Evolutionary conservation across 2,329 filamentous ascomycete species (phyloP).

Genomic region (Cordyceps militaris): DNA sequence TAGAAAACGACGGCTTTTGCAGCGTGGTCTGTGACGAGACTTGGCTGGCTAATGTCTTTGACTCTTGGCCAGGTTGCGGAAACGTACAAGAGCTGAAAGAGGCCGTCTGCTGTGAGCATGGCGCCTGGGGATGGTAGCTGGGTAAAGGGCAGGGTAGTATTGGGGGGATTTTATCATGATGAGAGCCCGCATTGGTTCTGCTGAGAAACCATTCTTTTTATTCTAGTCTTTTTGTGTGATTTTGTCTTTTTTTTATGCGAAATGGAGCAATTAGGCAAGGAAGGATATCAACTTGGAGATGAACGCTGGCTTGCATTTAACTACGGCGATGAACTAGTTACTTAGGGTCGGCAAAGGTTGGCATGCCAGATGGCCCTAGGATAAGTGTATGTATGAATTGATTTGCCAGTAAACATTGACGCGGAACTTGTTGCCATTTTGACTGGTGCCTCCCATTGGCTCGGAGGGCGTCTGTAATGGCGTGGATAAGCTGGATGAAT

Average conservation of each 20-base stretch:
- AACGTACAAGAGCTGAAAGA: background rate
- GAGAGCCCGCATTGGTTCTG: background rate
- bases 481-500: background rate
- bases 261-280: background rate
- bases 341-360: background rate
- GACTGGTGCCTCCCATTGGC: background rate
- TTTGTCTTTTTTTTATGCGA: background rate
- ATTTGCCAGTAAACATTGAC: background rate
- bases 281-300: background rate
- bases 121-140: conserved; percentile 6
- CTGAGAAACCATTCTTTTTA: background rate
- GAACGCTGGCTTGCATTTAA: background rate
- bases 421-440: background rate
- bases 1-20: background rate
- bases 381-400: conserved; percentile 1
- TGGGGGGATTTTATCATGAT: background rate
- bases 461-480: background rate
- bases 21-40: background rate
- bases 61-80: too few species aligned
- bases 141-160: background rate
- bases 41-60: background rate
- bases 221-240: background rate
- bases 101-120: background rate
- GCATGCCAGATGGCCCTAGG: background rate
- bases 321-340: background rate